phyloP scores from a whole-genome alignment of 1,139 yeast genomes.

The Arxiozyma bovina region DNA sequence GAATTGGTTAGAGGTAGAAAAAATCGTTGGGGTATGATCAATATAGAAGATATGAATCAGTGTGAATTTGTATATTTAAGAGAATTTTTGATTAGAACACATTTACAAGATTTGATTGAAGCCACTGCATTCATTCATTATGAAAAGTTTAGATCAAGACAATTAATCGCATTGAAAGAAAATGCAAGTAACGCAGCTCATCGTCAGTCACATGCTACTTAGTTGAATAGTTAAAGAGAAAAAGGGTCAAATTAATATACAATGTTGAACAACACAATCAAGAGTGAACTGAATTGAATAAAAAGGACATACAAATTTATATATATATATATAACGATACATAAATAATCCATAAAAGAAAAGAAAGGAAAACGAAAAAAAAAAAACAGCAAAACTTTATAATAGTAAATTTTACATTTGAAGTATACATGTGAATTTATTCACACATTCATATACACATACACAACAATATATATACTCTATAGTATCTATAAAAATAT shows the following conservation, averaged over 20 bases:
- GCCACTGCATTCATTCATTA: constrained; percentile 83
- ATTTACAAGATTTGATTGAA: constrained; percentile 90
- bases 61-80: constrained; percentile 92
- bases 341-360: background rate
- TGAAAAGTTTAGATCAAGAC: constrained; percentile 89
- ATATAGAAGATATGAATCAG: constrained; percentile 87
- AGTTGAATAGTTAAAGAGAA: background rate
- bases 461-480: background rate
- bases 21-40: constrained; percentile 87
- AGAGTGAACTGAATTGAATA: background rate
- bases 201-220: constrained; percentile 20
- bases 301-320: background rate
- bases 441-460: too few species aligned
- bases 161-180: constrained; percentile 87
- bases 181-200: constrained; percentile 40
- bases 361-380: too few species aligned
- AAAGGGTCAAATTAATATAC: background rate
- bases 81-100: constrained; percentile 90
- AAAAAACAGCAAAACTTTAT: too few species aligned
- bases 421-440: background rate
- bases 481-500: background rate
- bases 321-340: too few species aligned
- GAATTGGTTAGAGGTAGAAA: constrained; percentile 80
- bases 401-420: too few species aligned
- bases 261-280: background rate